phyloP scores from a whole-genome alignment of 2,329 filamentous ascomycete genomes.

The Trichoderma sp. region DNA sequence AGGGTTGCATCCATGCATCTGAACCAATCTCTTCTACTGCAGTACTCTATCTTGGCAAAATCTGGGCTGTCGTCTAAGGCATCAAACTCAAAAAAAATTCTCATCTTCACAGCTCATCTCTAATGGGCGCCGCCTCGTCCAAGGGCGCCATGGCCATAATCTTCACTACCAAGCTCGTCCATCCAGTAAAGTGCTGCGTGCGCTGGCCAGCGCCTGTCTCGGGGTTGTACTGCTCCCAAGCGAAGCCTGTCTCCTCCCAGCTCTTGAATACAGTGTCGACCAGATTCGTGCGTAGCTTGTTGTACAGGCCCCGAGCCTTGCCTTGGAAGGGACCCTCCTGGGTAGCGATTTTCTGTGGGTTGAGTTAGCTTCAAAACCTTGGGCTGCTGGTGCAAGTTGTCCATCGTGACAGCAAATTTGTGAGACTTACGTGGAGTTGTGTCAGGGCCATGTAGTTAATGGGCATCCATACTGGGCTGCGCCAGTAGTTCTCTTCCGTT shows the following conservation, averaged over 20 bases:
- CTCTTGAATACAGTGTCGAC: slow-evolving; percentile 84
- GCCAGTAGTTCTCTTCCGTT: slow-evolving; percentile 96
- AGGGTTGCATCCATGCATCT: background rate
- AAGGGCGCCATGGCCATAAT: slow-evolving; percentile 92
- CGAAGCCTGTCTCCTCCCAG: slow-evolving; percentile 91
- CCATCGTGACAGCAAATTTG: background rate
- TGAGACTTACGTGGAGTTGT: slow-evolving; percentile 68
- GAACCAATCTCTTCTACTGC: background rate
- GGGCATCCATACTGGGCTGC: slow-evolving; percentile 91
- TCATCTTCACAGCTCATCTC: slow-evolving; percentile 48
- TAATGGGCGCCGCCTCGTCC: slow-evolving; percentile 32
- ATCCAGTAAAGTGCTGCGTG: slow-evolving; percentile 96
- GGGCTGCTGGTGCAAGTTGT: background rate
- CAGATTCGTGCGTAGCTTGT: slow-evolving; percentile 73
- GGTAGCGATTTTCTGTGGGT: slow-evolving; percentile 57
- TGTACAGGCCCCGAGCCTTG: slow-evolving; percentile 72
- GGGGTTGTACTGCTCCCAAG: slow-evolving; percentile 97
- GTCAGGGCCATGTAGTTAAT: slow-evolving; percentile 88
- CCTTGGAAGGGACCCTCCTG: slow-evolving; percentile 65
- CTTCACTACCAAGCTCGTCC: slow-evolving; percentile 98
- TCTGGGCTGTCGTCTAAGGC: background rate
- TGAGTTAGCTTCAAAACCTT: slow-evolving; percentile 31
- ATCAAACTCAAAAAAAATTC: background rate
- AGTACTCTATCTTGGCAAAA: background rate
- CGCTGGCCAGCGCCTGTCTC: slow-evolving; percentile 91